These are phyloP conservation scores for Macrolepiota dolichaula DNA, from an alignment of 768 basidiomycete genomes.

Conservation along the genomic window DNA sequence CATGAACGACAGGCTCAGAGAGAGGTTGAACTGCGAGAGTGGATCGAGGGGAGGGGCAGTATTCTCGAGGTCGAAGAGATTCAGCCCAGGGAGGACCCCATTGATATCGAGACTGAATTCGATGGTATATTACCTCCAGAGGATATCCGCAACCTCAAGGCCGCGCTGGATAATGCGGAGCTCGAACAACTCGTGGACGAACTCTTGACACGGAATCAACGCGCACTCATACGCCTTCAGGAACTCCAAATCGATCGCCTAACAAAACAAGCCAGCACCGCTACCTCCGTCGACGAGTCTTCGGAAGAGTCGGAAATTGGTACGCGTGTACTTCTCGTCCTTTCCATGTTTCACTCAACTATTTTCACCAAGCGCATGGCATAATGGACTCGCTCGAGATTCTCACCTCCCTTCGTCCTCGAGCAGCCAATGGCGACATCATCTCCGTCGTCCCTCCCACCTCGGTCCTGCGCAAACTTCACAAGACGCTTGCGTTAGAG, in stretches of 20 bases:
- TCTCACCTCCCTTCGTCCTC: conserved; percentile 70
- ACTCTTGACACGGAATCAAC: conserved; percentile 61
- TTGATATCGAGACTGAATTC: conserved; percentile 39
- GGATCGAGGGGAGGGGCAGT: conserved; percentile 22
- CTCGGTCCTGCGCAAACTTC: conserved; percentile 64
- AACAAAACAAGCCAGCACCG: conserved; percentile 39
- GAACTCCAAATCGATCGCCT: conserved; percentile 62
- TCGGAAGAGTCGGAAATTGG: conserved; percentile 86
- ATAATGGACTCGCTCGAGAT: conserved; percentile 68
- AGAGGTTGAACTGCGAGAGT: conserved; percentile 22
- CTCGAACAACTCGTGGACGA: conserved; percentile 69
- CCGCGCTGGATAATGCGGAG: conserved; percentile 56
- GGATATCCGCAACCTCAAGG: conserved; percentile 54
- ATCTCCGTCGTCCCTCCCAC: conserved; percentile 60
- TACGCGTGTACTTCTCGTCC: conserved; percentile 31
- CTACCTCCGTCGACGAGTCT: conserved; percentile 50
- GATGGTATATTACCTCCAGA: conserved; percentile 55
- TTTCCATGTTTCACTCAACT: conserved; percentile 12
- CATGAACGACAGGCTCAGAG: conserved; percentile 37
- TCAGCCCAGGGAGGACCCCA: conserved; percentile 14
- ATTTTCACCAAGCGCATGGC: conserved; percentile 48
- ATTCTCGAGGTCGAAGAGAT: conserved; percentile 24
- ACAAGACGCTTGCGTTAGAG: conserved; percentile 61
- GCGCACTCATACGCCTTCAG: conserved; percentile 60
- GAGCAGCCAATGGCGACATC: conserved; percentile 35